These are phyloP conservation scores for Aureobasidium sp. DNA, from an alignment of 2,329 filamentous ascomycete species.

Conservation along the genomic window DNA sequence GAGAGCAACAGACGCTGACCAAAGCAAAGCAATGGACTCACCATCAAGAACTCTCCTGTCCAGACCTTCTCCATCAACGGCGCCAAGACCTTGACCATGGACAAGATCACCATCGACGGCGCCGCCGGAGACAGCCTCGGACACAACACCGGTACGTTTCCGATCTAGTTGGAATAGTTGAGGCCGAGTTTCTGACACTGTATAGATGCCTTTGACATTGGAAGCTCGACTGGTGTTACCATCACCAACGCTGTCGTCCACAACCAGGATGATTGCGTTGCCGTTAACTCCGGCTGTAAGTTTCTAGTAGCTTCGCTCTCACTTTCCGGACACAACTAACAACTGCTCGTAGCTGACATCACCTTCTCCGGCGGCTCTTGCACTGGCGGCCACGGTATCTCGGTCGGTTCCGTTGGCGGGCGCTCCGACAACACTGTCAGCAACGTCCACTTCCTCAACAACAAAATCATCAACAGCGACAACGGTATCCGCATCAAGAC, in stretches of 20 bases:
- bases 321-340: slow-evolving; percentile 29
- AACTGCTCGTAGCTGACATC: slow-evolving; percentile 23
- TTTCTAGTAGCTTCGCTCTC: slow-evolving; percentile 28
- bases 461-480: slow-evolving; percentile 39
- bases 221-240: slow-evolving; percentile 17
- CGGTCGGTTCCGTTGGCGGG: slow-evolving; percentile 47
- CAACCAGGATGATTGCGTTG: slow-evolving; percentile 26
- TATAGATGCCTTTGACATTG: slow-evolving; percentile 22
- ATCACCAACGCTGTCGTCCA: slow-evolving; percentile 22
- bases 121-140: slow-evolving; percentile 38
- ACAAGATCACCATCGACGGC: slow-evolving; percentile 49
- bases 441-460: slow-evolving; percentile 40
- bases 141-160: slow-evolving; percentile 22
- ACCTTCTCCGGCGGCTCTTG: slow-evolving; percentile 36
- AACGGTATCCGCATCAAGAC: slow-evolving; percentile 48
- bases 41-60: slow-evolving; percentile 47
- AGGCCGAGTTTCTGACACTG: neutral
- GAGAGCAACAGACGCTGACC: slow-evolving; percentile 16
- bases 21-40: slow-evolving; percentile 24
- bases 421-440: slow-evolving; percentile 43
- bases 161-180: neutral
- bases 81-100: slow-evolving; percentile 37
- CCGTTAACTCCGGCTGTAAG: slow-evolving; percentile 26
- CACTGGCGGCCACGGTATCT: slow-evolving; percentile 44
- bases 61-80: slow-evolving; percentile 43